These are phyloP conservation scores for Wallacemonas collosoma DNA, from an alignment of 208 protist species.

Conservation along the genomic window DNA sequence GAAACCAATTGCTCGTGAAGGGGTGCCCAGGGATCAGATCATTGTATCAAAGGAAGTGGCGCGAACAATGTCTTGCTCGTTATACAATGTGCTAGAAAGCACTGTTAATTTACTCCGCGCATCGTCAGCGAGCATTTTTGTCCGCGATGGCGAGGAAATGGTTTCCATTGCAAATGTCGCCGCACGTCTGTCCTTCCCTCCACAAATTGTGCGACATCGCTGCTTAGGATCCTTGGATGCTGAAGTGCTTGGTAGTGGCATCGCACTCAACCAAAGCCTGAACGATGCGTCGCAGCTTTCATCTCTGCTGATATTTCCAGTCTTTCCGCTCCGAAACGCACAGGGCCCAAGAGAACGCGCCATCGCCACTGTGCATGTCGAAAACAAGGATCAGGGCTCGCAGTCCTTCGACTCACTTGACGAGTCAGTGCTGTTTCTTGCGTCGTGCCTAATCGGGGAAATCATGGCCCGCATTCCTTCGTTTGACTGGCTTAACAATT, in stretches of 20 bases:
- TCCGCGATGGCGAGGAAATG: conserved; percentile 77
- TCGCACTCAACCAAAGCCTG: conserved; percentile 75
- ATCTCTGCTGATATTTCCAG: conserved; percentile 75
- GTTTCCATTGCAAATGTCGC: conserved; percentile 81
- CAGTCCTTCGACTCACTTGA: conserved; percentile 61
- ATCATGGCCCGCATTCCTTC: conserved; percentile 74
- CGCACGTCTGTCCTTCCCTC: conserved; percentile 73
- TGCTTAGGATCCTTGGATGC: conserved; percentile 73
- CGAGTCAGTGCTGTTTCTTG: conserved; percentile 62
- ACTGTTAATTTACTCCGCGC: conserved; percentile 52
- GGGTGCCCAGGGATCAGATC: conserved; percentile 26
- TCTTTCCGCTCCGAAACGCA: conserved; percentile 34
- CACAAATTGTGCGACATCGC: conserved; percentile 64
- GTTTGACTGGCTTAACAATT: conserved; percentile 74
- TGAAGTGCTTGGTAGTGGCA: conserved; percentile 82
- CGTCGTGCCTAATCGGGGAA: conserved; percentile 66
- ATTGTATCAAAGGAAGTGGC: conserved; percentile 73
- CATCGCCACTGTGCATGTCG: conserved; percentile 75
- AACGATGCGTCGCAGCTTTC: conserved; percentile 38
- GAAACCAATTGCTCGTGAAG: conserved; percentile 41
- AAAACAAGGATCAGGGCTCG: conserved; percentile 58
- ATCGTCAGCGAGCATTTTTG: conserved; percentile 70
- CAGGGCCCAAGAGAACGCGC: conserved; percentile 18
- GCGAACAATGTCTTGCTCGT: conserved; percentile 47
- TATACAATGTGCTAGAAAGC: conserved; percentile 86